Conservation (phyloP, 2,329 filamentous ascomycete species). For the Paecilomyces variotii region DNA sequence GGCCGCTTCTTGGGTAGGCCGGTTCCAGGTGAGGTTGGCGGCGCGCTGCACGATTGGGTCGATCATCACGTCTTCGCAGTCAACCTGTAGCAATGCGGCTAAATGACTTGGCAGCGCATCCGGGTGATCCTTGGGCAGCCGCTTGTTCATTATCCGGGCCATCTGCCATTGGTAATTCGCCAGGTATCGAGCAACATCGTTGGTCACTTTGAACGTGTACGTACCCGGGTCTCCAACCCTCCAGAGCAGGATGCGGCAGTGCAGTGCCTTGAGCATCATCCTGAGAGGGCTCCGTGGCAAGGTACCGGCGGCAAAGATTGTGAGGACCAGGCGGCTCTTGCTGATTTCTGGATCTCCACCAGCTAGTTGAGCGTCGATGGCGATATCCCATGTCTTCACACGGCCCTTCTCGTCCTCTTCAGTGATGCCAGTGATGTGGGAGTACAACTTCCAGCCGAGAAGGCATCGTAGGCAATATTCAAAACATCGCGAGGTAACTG, state of each 20-base stretch:
- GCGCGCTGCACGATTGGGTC: conserved; percentile 73
- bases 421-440: conserved; percentile 69
- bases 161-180: conserved; percentile 74
- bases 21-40: conserved; percentile 84
- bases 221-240: conserved; percentile 60
- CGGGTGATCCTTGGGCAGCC: conserved; percentile 44
- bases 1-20: conserved; percentile 61
- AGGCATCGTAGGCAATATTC: conserved; percentile 74
- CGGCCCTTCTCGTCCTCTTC: conserved; percentile 79
- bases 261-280: conserved; percentile 85
- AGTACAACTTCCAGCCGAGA: conserved; percentile 69
- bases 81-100: conserved; percentile 63
- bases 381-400: conserved; percentile 87
- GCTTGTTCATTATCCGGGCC: conserved; percentile 55
- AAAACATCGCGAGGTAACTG: conserved; percentile 67
- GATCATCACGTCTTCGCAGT: conserved; percentile 74
- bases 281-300: conserved; percentile 73
- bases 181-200: conserved; percentile 63
- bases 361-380: conserved; percentile 83
- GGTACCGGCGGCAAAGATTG: conserved; percentile 79
- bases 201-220: conserved; percentile 55
- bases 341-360: conserved; percentile 86
- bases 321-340: conserved; percentile 76
- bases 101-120: conserved; percentile 71
- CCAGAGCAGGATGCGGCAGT: conserved; percentile 85